Conservation (phyloP, 1,284 basidiomycete species). For the Ceraceosorus guamensis region DNA sequence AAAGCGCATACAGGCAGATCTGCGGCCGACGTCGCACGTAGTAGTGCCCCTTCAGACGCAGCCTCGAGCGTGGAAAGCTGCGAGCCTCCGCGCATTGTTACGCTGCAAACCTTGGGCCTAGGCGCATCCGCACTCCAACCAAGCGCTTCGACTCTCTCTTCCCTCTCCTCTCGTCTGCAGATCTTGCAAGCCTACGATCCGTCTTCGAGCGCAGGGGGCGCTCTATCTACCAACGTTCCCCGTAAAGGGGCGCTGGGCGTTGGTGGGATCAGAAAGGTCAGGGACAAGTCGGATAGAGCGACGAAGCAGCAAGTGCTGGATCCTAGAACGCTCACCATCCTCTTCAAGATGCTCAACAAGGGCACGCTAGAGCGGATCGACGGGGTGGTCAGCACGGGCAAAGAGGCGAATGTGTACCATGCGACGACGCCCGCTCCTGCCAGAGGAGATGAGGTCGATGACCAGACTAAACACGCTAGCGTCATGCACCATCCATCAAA, state of each 20-base stretch:
- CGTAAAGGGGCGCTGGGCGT: constrained; percentile 34
- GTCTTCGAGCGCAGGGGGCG: constrained; percentile 36
- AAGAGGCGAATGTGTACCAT: constrained; percentile 47
- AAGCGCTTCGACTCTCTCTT: constrained; percentile 23
- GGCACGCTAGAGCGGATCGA: constrained; percentile 36
- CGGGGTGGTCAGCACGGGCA: constrained; percentile 43
- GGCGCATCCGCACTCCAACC: neutral
- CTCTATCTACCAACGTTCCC: constrained; percentile 35
- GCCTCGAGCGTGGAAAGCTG: neutral
- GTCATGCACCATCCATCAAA: no score
- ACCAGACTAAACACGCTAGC: no score
- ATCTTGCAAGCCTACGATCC: constrained; percentile 39
- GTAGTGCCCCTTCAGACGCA: constrained; percentile 3
- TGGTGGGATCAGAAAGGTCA: constrained; percentile 24
- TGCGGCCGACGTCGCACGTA: constrained; percentile 3
- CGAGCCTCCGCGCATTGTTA: neutral
- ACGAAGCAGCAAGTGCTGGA: constrained; percentile 46
- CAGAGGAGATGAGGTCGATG: no score
- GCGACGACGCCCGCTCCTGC: constrained; percentile 24
- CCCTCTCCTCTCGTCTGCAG: constrained; percentile 33
- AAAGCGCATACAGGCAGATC: neutral
- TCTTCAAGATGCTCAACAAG: constrained; percentile 46
- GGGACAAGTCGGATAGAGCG: constrained; percentile 46
- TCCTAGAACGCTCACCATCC: constrained; percentile 42
- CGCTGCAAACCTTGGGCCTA: no score